phyloP scores from a whole-genome alignment of 176 grass and related monocot species.

The Oryza nivara region DNA sequence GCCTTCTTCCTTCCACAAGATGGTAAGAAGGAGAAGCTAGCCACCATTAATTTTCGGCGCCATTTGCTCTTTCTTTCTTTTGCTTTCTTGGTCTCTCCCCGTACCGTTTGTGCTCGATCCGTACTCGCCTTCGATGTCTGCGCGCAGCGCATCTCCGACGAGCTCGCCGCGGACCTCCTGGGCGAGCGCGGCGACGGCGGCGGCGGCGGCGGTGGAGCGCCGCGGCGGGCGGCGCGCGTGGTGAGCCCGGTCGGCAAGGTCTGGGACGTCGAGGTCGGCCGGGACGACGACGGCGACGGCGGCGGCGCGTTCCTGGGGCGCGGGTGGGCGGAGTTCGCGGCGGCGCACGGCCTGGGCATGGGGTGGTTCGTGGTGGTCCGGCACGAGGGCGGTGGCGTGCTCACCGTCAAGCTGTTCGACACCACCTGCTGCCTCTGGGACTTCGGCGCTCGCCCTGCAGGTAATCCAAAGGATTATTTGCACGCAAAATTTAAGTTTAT shows the following conservation, averaged over 20 bases:
- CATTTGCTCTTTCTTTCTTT: no score
- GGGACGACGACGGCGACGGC: conserved; percentile 26
- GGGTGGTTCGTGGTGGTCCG: conserved; percentile 45
- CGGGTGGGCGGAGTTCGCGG: conserved; percentile 44
- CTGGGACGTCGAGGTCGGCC: conserved; percentile 36
- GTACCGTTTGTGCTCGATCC: no score
- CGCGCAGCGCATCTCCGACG: conserved; percentile 34
- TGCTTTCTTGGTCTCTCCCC: no score
- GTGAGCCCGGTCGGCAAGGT: conserved; percentile 36
- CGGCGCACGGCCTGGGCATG: conserved; percentile 22
- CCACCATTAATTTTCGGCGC: no score
- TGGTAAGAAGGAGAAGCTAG: not conserved
- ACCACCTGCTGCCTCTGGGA: conserved; percentile 17
- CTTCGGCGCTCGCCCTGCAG: not conserved
- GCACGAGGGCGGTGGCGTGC: conserved; percentile 20
- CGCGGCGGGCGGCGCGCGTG: conserved; percentile 2
- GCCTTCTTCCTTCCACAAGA: conserved; percentile 2
- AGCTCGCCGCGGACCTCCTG: conserved; percentile 7
- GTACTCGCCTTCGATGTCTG: no score
- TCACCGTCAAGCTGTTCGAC: conserved; percentile 48
- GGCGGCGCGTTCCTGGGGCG: conserved; percentile 34
- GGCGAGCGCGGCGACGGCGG: not conserved
- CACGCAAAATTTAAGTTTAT: no score
- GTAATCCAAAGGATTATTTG: not conserved
- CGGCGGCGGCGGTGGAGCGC: not conserved